A percentile compares a stretch with the other conserved stretches of the same genome.
Evolutionary conservation across 106 monocot genomes (phyloP).

Genomic region (Dendrobium catenatum): DNA sequence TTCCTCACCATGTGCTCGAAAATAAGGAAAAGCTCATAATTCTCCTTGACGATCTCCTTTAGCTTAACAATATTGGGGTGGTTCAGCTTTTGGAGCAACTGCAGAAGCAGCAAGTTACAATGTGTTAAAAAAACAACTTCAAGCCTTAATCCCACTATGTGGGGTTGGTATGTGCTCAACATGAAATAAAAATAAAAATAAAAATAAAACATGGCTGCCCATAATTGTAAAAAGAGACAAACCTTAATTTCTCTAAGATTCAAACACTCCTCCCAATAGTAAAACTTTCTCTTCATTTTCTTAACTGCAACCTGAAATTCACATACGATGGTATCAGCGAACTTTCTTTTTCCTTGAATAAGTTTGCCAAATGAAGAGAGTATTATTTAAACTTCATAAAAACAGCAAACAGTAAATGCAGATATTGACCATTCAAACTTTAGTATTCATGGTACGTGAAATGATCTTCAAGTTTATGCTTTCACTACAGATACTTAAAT

Average conservation of each 20-base stretch:
- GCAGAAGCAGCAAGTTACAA: slow-evolving; percentile 13
- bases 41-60: slow-evolving; percentile 64
- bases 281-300: slow-evolving; percentile 87
- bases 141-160: no score
- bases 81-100: slow-evolving; percentile 58
- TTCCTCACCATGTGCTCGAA: slow-evolving; percentile 70
- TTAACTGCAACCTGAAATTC: slow-evolving; percentile 75
- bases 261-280: slow-evolving; percentile 66
- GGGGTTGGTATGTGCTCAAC: neutral
- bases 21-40: slow-evolving; percentile 65
- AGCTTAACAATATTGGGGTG: slow-evolving; percentile 74
- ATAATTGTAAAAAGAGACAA: neutral
- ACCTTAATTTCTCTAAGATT: slow-evolving; percentile 84
- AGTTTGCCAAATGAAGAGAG: slow-evolving; percentile 2
- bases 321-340: neutral
- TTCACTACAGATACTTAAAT: neutral
- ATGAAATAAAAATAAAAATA: neutral
- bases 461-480: neutral
- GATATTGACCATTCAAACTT: neutral
- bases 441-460: neutral
- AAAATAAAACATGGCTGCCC: neutral
- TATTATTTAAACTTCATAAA: neutral
- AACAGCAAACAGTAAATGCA: neutral
- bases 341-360: neutral
- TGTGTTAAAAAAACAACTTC: neutral